Conservation (phyloP, 1,284 basidiomycete species). For the Pseudozyma sp. region DNA sequence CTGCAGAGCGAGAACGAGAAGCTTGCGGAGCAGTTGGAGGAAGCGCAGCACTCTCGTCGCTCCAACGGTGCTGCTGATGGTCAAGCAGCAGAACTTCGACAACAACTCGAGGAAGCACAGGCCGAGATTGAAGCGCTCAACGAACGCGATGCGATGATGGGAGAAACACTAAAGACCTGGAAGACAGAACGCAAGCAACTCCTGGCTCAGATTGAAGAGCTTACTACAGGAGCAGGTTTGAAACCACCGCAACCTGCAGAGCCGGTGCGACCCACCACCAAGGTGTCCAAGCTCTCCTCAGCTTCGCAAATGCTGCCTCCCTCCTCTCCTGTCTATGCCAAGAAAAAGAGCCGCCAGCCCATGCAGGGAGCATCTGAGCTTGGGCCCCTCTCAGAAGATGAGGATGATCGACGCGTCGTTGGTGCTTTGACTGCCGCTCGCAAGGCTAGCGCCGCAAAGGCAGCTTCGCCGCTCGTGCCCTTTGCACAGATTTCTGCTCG, state of each 20-base stretch:
- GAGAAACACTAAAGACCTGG: constrained; percentile 42
- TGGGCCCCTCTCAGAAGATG: constrained; percentile 36
- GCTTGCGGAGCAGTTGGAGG: constrained; percentile 21
- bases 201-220: constrained; percentile 27
- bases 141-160: constrained; percentile 47
- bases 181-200: constrained; percentile 44
- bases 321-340: constrained; percentile 43
- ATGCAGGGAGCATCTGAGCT: constrained; percentile 53
- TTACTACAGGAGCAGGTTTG: constrained; percentile 16
- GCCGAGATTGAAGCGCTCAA: constrained; percentile 30
- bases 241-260: constrained; percentile 2
- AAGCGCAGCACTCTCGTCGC: constrained; percentile 16
- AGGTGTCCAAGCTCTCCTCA: constrained; percentile 15
- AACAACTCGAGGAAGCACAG: constrained; percentile 26
- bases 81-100: constrained; percentile 6
- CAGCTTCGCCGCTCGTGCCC: constrained; percentile 31
- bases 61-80: background rate
- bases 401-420: constrained; percentile 14
- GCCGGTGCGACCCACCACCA: constrained; percentile 1
- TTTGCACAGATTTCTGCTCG: constrained; percentile 35
- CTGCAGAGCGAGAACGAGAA: constrained; percentile 32
- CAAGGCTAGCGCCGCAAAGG: constrained; percentile 21
- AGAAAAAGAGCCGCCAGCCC: constrained; percentile 32
- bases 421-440: constrained; percentile 6
- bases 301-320: constrained; percentile 19